phyloP scores from a whole-genome alignment of 2,329 filamentous ascomycete species.

The Fusarium nanum region DNA sequence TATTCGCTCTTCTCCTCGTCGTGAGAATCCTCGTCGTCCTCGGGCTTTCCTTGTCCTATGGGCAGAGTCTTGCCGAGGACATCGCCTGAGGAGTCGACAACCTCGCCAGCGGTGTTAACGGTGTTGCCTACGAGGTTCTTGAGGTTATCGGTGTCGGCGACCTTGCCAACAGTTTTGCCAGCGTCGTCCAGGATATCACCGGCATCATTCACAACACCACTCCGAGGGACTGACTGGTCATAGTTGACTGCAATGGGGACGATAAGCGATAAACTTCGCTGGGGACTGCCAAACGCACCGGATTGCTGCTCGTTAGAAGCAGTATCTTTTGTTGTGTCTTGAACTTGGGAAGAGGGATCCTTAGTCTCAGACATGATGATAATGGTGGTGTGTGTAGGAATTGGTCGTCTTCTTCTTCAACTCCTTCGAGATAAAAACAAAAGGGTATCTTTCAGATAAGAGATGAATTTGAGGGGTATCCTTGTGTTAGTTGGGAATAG shows the following conservation, averaged over 20 bases:
- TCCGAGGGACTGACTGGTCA: conserved; percentile 49
- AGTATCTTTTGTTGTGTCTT: conserved; percentile 48
- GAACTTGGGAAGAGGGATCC: conserved; percentile 48
- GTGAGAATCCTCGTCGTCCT: conserved; percentile 32
- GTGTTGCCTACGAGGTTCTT: conserved; percentile 57
- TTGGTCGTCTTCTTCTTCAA: conserved; percentile 7
- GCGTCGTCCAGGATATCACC: conserved; percentile 59
- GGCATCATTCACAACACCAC: conserved; percentile 57
- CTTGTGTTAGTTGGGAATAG: conserved; percentile 29
- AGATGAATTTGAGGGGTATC: conserved; percentile 32
- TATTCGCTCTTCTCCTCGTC: conserved; percentile 53
- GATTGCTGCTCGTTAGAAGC: conserved; percentile 45
- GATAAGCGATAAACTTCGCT: conserved; percentile 43
- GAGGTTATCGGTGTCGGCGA: conserved; percentile 55
- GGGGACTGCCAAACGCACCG: conserved; percentile 46
- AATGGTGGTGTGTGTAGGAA: background rate
- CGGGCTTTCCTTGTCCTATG: conserved; percentile 48
- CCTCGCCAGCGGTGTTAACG: conserved; percentile 52
- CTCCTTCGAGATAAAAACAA: conserved; percentile 33
- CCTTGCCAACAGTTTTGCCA: conserved; percentile 57
- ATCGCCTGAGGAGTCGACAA: conserved; percentile 54
- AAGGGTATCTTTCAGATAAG: conserved; percentile 30
- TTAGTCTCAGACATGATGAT: conserved; percentile 17
- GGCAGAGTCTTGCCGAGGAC: conserved; percentile 55
- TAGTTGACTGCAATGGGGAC: conserved; percentile 47